These are phyloP conservation scores for Zelopaecilomyces penicillatus DNA, from an alignment of 2,329 filamentous ascomycete species.

Conservation along the genomic window DNA sequence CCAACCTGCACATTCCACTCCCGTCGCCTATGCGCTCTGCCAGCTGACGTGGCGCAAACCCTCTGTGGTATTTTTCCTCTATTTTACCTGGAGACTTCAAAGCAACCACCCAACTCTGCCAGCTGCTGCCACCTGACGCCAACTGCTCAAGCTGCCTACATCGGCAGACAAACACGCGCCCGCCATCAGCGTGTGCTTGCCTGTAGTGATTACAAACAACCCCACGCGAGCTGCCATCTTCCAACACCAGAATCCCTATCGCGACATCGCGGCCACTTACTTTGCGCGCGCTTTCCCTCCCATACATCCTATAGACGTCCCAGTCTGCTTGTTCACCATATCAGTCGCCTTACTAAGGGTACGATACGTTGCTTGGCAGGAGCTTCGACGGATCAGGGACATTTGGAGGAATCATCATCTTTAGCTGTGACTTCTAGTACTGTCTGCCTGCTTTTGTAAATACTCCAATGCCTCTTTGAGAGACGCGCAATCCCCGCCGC, in stretches of 20 bases:
- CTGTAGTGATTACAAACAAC: slow-evolving; percentile 5
- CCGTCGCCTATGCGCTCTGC: too few relatives aligned
- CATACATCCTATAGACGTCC: too few relatives aligned
- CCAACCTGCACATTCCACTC: too few relatives aligned
- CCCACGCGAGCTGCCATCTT: slow-evolving; percentile 8
- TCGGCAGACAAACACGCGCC: slow-evolving; percentile 3
- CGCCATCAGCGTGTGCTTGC: neutral
- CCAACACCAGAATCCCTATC: too few relatives aligned
- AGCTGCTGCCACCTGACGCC: neutral
- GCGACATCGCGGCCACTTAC: too few relatives aligned
- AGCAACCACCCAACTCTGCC: too few relatives aligned
- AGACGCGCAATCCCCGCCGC: slow-evolving; percentile 16
- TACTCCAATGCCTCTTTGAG: slow-evolving; percentile 20
- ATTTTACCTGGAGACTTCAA: too few relatives aligned
- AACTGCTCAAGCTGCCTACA: neutral
- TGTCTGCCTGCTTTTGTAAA: slow-evolving; percentile 25
- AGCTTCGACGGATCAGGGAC: neutral
- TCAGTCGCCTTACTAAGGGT: too few relatives aligned
- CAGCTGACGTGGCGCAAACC: too few relatives aligned
- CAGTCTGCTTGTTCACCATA: too few relatives aligned
- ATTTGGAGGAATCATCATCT: neutral
- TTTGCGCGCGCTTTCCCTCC: too few relatives aligned
- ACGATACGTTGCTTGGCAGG: neutral
- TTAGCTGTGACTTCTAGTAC: slow-evolving; percentile 24
- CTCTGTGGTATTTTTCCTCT: too few relatives aligned